Percentiles rank a stretch among this genome's conserved stretches.
phyloP scores from a whole-genome alignment of 2,329 filamentous ascomycete species.

The Amauroascus verrucosus region DNA sequence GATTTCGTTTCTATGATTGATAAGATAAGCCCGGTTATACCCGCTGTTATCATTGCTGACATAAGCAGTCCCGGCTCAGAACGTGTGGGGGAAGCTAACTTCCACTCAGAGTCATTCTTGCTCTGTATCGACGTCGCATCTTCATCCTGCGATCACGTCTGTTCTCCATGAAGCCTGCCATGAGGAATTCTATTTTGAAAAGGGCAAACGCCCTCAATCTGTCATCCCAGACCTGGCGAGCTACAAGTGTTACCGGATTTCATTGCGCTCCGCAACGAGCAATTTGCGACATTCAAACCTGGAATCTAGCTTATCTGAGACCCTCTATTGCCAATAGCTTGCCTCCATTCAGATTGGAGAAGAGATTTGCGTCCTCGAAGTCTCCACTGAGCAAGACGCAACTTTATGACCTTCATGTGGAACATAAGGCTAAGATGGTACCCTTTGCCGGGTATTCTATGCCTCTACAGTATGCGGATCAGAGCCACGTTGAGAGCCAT shows the following conservation, averaged over 20 bases:
- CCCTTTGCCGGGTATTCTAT: constrained; percentile 90
- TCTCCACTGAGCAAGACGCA: constrained; percentile 46
- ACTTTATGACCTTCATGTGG: constrained; percentile 67
- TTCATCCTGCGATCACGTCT: background rate
- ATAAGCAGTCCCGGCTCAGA: background rate
- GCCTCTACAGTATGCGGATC: constrained; percentile 76
- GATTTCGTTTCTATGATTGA: background rate
- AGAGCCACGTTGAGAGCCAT: constrained; percentile 75
- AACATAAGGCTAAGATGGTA: constrained; percentile 81
- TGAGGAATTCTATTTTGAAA: constrained; percentile 25
- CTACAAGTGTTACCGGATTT: constrained; percentile 23
- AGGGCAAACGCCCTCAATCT: constrained; percentile 24
- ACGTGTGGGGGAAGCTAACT: background rate
- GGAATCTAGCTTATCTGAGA: constrained; percentile 7
- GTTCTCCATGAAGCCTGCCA: constrained; percentile 12
- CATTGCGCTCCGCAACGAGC: constrained; percentile 4
- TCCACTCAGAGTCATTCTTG: background rate
- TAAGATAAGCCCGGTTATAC: constrained; percentile 1
- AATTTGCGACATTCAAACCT: constrained; percentile 4
- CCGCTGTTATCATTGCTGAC: background rate
- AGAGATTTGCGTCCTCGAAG: constrained; percentile 28
- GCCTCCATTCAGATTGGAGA: constrained; percentile 15
- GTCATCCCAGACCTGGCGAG: constrained; percentile 20
- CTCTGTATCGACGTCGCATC: background rate
- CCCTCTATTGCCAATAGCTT: background rate